Percentiles rank a stretch among this genome's conserved stretches.
Conservation (phyloP, 2,329 filamentous ascomycete genomes). For the Chaetomium strumarium region DNA sequence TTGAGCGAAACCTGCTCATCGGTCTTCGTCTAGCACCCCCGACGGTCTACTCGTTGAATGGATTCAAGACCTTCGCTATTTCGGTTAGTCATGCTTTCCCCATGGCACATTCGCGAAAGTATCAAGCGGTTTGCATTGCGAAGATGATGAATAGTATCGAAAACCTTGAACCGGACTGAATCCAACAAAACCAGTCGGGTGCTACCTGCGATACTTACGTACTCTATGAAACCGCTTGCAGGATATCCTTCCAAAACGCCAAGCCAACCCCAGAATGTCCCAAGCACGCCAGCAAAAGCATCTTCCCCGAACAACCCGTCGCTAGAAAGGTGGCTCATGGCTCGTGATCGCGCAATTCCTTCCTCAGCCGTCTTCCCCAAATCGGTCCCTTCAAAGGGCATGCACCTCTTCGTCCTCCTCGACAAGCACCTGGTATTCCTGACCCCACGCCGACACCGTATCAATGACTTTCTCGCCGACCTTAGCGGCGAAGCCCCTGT, state of each 20-base stretch:
- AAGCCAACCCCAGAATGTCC: background rate
- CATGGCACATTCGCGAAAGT: background rate
- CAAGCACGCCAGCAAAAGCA: background rate
- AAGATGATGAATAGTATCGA: background rate
- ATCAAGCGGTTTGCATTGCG: background rate
- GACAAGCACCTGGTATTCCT: slow-evolving; percentile 56
- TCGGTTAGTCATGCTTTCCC: too few species aligned
- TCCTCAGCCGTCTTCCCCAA: background rate
- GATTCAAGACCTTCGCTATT: too few species aligned
- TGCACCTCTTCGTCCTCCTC: slow-evolving; percentile 69
- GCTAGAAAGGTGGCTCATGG: background rate
- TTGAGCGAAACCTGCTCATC: too few species aligned
- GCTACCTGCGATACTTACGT: background rate
- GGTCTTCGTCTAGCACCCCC: too few species aligned
- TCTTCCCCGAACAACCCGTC: background rate
- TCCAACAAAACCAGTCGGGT: background rate
- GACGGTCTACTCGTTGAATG: too few species aligned
- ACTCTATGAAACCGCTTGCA: too few species aligned
- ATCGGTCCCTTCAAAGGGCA: background rate
- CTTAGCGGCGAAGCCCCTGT: slow-evolving; percentile 71
- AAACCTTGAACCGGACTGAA: background rate
- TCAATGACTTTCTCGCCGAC: slow-evolving; percentile 65
- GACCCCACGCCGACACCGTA: slow-evolving; percentile 57
- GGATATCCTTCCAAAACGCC: background rate
- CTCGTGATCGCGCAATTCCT: background rate